These are phyloP conservation scores for Fragaria ananassa DNA, from an alignment of 306 rosid genomes.

Conservation along the genomic window DNA sequence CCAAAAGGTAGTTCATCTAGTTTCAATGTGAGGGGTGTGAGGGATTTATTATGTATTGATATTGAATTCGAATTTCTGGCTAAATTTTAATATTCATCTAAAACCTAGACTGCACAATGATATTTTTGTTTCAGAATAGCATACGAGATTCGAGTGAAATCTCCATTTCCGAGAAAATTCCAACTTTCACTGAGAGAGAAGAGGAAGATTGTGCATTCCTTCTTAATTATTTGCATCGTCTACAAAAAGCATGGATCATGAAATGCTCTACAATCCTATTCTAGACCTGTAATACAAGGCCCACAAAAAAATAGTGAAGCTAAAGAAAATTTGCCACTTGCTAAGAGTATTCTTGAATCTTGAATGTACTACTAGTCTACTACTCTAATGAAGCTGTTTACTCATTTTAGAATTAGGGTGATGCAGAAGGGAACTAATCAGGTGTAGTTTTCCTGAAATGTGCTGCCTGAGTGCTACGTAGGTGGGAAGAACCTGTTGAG, in stretches of 20 bases:
- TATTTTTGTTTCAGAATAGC: too few species aligned
- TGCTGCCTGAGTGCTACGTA: conserved; percentile 29
- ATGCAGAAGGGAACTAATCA: neutral
- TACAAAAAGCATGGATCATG: conserved; percentile 38
- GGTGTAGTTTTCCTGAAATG: neutral
- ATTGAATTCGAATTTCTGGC: too few species aligned
- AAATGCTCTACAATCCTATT: conserved; percentile 29
- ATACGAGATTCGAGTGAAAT: too few species aligned
- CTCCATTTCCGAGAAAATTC: too few species aligned
- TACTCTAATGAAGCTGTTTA: neutral
- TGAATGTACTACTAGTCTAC: neutral
- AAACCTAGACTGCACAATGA: too few species aligned
- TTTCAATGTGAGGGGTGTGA: too few species aligned
- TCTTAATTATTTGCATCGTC: conserved; percentile 27
- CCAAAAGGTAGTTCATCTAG: too few species aligned
- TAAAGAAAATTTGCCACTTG: neutral
- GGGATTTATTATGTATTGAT: too few species aligned
- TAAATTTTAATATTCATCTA: too few species aligned
- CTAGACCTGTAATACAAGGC: conserved; percentile 18
- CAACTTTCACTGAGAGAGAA: too few species aligned
- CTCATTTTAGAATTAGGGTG: conserved; percentile 12
- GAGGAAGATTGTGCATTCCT: conserved; percentile 2
- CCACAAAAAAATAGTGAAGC: conserved; percentile 25
- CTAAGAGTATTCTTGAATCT: neutral
- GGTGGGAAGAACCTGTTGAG: conserved; percentile 97